These are phyloP conservation scores for Neophaeococcomyces aloes DNA, from an alignment of 2,329 filamentous ascomycete genomes.

Conservation along the genomic window DNA sequence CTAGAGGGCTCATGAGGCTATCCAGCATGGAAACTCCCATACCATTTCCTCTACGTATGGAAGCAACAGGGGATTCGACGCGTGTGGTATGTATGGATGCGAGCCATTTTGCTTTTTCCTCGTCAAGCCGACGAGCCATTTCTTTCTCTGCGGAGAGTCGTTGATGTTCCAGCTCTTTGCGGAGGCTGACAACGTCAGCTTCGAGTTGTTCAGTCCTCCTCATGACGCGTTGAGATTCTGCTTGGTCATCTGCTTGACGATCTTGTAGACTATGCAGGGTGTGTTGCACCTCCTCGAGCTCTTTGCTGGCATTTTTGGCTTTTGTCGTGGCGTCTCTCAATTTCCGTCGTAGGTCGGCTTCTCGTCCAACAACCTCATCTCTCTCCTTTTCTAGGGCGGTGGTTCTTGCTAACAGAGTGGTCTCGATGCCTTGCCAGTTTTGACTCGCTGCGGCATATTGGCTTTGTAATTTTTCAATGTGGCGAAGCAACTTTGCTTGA, in stretches of 20 bases:
- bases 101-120: constrained; percentile 53
- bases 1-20: constrained; percentile 26
- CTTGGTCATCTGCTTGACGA: constrained; percentile 52
- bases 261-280: constrained; percentile 37
- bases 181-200: constrained; percentile 50
- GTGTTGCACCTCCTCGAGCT: constrained; percentile 57
- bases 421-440: constrained; percentile 96
- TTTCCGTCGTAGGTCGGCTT: constrained; percentile 80
- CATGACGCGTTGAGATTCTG: constrained; percentile 43
- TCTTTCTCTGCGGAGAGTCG: constrained; percentile 49
- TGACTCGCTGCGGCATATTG: constrained; percentile 90
- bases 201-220: constrained; percentile 42
- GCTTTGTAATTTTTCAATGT: constrained; percentile 89
- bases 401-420: constrained; percentile 67
- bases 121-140: constrained; percentile 49
- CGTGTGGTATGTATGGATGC: constrained; percentile 32
- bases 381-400: constrained; percentile 76
- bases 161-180: constrained; percentile 47
- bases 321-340: constrained; percentile 70
- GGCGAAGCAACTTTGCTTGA: constrained; percentile 79
- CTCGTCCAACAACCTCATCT: constrained; percentile 71
- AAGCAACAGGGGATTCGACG: constrained; percentile 33
- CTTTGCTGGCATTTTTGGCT: constrained; percentile 63
- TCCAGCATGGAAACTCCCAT: constrained; percentile 21
- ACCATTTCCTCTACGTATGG: constrained; percentile 31